These are phyloP conservation scores for Serendipita sp. DNA, from an alignment of 768 basidiomycete genomes.

Conservation along the genomic window DNA sequence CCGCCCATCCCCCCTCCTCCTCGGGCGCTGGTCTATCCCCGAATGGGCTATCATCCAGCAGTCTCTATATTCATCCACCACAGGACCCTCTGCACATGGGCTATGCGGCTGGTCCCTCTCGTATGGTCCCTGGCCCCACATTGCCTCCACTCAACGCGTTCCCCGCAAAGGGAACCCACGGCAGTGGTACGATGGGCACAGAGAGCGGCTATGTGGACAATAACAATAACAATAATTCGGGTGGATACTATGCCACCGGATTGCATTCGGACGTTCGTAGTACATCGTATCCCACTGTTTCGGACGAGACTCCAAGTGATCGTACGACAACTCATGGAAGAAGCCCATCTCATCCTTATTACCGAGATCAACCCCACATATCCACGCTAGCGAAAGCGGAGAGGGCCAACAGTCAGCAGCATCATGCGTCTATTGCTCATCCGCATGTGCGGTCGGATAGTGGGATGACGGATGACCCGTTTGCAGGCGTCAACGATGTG, in stretches of 20 bases:
- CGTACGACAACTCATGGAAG: neutral
- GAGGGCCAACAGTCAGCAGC: neutral
- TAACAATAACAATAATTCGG: neutral
- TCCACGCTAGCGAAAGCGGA: neutral
- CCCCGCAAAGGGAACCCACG: neutral
- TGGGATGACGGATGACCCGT: neutral
- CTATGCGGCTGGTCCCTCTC: neutral
- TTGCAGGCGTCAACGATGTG: neutral
- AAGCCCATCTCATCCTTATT: neutral
- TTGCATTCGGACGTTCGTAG: neutral
- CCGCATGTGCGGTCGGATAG: neutral
- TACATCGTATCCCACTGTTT: neutral
- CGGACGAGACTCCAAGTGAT: neutral
- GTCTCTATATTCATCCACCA: neutral
- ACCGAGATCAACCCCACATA: neutral
- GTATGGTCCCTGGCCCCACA: neutral
- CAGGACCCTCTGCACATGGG: neutral
- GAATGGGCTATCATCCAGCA: neutral
- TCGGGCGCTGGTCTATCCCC: neutral
- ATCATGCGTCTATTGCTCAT: neutral
- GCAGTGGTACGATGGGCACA: no score
- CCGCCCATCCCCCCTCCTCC: neutral
- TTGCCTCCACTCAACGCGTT: neutral
- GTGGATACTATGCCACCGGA: neutral
- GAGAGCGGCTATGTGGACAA: neutral